Conservation (phyloP, 345 rosid genomes). For the Salix koriyanagi region DNA sequence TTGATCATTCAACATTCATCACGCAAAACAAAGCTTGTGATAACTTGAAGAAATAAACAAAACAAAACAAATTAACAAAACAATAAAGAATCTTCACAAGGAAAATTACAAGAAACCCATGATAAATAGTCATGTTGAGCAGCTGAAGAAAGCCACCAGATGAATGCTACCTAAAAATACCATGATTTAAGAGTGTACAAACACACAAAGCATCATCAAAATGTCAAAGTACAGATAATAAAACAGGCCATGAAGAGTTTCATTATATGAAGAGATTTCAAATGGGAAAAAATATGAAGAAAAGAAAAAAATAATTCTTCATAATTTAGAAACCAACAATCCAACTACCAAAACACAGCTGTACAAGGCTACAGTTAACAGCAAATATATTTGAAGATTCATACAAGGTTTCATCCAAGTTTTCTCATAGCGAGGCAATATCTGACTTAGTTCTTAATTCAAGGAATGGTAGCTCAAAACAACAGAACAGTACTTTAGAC, state of each 20-base stretch:
- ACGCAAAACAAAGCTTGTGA: conserved; percentile 14
- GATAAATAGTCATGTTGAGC: not conserved
- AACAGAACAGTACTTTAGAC: too few species aligned
- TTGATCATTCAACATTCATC: conserved; percentile 45
- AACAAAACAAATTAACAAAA: not conserved
- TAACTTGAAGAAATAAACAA: conserved; percentile 7
- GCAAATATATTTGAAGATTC: not conserved
- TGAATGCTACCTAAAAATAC: not conserved
- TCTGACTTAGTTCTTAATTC: too few species aligned
- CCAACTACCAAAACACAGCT: not conserved
- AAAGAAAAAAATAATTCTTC: too few species aligned
- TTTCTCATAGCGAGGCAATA: too few species aligned
- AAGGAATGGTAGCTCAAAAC: too few species aligned
- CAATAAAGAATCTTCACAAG: not conserved
- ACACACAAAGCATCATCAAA: too few species aligned
- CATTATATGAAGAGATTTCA: not conserved
- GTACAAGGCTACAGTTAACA: not conserved
- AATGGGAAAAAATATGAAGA: not conserved
- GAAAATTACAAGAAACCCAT: not conserved
- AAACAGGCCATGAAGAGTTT: not conserved
- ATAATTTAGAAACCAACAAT: not conserved
- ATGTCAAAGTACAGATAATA: not conserved
- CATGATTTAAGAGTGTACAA: not conserved
- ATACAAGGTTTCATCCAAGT: not conserved
- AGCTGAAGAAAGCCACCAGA: not conserved